phyloP scores from a whole-genome alignment of 768 basidiomycete genomes.

The Hortiboletus campestris region DNA sequence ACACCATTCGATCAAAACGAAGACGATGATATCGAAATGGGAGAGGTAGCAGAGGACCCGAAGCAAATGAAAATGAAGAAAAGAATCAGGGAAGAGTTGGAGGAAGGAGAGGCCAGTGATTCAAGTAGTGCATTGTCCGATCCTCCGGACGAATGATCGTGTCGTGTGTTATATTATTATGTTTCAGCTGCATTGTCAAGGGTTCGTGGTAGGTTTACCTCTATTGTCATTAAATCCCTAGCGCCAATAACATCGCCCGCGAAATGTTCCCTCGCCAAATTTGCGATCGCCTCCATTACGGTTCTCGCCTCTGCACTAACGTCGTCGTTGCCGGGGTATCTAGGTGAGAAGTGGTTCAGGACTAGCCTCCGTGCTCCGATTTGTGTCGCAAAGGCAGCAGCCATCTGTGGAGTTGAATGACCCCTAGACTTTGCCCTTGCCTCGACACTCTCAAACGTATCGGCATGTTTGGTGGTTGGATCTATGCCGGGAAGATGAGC shows the following conservation, averaged over 20 bases:
- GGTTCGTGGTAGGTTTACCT: slow-evolving; percentile 42
- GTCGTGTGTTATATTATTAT: neutral
- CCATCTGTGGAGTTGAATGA: slow-evolving; percentile 92
- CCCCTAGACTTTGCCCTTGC: slow-evolving; percentile 69
- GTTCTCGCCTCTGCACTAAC: slow-evolving; percentile 43
- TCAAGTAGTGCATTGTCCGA: slow-evolving; percentile 76
- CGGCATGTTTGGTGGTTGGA: slow-evolving; percentile 52
- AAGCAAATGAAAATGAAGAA: slow-evolving; percentile 46
- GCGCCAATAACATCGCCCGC: slow-evolving; percentile 64
- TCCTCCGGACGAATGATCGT: slow-evolving; percentile 55
- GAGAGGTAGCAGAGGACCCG: slow-evolving; percentile 78
- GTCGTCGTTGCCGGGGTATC: slow-evolving; percentile 70
- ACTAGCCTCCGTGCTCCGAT: slow-evolving; percentile 62
- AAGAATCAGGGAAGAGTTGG: slow-evolving; percentile 67
- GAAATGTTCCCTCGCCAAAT: slow-evolving; percentile 54
- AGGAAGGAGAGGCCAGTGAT: slow-evolving; percentile 86
- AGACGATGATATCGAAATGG: slow-evolving; percentile 86
- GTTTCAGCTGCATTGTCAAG: slow-evolving; percentile 5
- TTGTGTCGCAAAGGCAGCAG: slow-evolving; percentile 71
- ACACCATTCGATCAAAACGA: slow-evolving; percentile 26
- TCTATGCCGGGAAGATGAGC: slow-evolving; percentile 73
- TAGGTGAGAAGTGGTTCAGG: slow-evolving; percentile 83
- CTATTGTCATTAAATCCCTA: slow-evolving; percentile 70
- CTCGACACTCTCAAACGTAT: slow-evolving; percentile 63
- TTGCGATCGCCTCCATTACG: slow-evolving; percentile 63